phyloP scores from a whole-genome alignment of 495 filamentous ascomycete species.

The Xylaria castorea region DNA sequence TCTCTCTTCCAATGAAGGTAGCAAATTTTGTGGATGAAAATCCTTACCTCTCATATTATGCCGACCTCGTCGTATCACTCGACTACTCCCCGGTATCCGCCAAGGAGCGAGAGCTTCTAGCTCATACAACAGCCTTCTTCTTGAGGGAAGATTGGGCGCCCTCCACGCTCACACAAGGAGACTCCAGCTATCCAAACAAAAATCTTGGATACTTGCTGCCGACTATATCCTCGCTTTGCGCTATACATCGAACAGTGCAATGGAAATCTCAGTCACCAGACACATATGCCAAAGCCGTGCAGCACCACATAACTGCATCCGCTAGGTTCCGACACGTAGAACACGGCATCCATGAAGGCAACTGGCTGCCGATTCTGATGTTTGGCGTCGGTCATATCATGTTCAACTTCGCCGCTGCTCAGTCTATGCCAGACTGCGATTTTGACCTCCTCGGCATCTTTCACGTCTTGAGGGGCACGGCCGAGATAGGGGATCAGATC shows the following conservation, averaged over 20 bases:
- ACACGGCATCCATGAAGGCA: conserved; percentile 30
- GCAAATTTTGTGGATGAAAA: neutral
- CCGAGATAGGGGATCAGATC: conserved; percentile 27
- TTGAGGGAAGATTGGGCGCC: neutral
- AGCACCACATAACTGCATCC: conserved; percentile 34
- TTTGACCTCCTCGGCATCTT: conserved; percentile 32
- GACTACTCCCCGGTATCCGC: neutral
- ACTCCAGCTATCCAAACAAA: neutral
- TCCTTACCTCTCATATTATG: neutral
- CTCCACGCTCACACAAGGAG: neutral
- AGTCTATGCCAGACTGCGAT: conserved; percentile 10
- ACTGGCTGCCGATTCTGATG: conserved; percentile 35
- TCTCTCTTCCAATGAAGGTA: neutral
- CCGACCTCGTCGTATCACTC: neutral
- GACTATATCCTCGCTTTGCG: conserved; percentile 28
- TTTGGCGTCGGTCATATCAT: conserved; percentile 37
- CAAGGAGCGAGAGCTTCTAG: conserved; percentile 13
- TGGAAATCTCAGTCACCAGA: neutral
- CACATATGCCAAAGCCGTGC: conserved; percentile 25
- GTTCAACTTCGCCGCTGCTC: conserved; percentile 33
- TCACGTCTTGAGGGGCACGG: conserved; percentile 31
- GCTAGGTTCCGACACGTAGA: conserved; percentile 30
- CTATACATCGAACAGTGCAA: conserved; percentile 28
- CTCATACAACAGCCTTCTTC: conserved; percentile 3
- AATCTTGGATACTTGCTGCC: conserved; percentile 25